These are phyloP conservation scores for Daldinia concentrica DNA, from an alignment of 495 filamentous ascomycete genomes.

Conservation along the genomic window DNA sequence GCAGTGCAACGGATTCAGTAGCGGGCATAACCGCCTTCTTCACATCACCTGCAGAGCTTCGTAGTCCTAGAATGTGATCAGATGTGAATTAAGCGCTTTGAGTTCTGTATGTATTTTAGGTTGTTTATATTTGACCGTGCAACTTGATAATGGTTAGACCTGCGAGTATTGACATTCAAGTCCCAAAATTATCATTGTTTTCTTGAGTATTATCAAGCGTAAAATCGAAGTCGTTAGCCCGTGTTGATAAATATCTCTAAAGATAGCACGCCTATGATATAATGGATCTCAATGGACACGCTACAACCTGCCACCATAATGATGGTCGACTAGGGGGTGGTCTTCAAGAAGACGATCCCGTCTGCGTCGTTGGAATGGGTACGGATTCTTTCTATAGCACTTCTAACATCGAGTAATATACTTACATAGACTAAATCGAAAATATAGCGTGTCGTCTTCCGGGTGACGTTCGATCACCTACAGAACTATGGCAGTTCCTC, in stretches of 20 bases:
- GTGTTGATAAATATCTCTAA: neutral
- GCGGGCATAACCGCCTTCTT: no score
- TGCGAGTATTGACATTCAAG: neutral
- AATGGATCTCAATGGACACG: neutral
- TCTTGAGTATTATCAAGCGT: neutral
- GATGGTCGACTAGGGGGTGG: neutral
- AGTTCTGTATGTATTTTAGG: no score
- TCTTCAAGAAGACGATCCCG: neutral
- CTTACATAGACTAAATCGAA: neutral
- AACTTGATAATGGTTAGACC: no score
- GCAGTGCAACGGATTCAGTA: no score
- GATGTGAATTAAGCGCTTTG: no score
- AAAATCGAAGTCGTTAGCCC: neutral
- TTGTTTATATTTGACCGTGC: no score
- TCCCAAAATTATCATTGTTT: neutral
- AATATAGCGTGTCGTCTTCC: constrained; percentile 22
- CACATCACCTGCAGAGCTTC: no score
- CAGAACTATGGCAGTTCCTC: constrained; percentile 39
- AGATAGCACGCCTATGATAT: neutral
- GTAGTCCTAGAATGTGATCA: no score
- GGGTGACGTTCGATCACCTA: constrained; percentile 11
- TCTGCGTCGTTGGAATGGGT: constrained; percentile 26
- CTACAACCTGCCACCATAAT: neutral
- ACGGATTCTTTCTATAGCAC: neutral
- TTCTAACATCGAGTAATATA: neutral